phyloP scores from a whole-genome alignment of 2,329 filamentous ascomycete species.

The Helminthosporium solani region DNA sequence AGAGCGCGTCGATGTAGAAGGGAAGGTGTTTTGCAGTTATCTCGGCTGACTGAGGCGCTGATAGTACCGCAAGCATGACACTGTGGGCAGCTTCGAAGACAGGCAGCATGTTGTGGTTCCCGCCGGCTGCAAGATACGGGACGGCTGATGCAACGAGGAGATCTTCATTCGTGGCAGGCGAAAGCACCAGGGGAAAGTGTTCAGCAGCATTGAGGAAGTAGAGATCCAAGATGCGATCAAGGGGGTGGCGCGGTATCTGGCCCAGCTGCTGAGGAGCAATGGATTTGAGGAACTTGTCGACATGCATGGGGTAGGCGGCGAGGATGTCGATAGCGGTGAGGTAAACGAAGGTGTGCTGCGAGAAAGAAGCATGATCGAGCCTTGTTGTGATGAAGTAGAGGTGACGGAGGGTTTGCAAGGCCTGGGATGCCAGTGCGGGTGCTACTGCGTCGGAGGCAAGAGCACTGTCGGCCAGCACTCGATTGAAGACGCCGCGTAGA shows the following conservation, averaged over 20 bases:
- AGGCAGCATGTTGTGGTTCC: conserved; percentile 59
- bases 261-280: conserved; percentile 59
- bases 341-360: conserved; percentile 82
- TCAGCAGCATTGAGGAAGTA: conserved; percentile 88
- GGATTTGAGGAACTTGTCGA: conserved; percentile 65
- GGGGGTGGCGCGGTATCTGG: conserved; percentile 61
- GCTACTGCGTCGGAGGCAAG: conserved; percentile 60
- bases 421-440: conserved; percentile 67
- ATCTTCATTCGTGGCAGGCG: conserved; percentile 66
- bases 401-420: conserved; percentile 72
- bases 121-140: conserved; percentile 67
- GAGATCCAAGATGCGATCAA: conserved; percentile 74
- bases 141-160: conserved; percentile 73
- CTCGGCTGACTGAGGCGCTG: conserved; percentile 72
- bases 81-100: conserved; percentile 91
- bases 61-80: conserved; percentile 75
- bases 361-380: conserved; percentile 67
- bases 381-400: conserved; percentile 80
- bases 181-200: conserved; percentile 72
- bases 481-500: conserved; percentile 70
- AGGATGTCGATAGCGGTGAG: conserved; percentile 80
- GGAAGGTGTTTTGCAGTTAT: conserved; percentile 72
- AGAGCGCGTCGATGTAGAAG: conserved; percentile 79
- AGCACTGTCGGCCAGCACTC: conserved; percentile 58
- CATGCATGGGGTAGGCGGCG: conserved; percentile 65